Evolutionary conservation across 2,329 filamentous ascomycete species (phyloP).

Genomic region (Aspergillus sp.): DNA sequence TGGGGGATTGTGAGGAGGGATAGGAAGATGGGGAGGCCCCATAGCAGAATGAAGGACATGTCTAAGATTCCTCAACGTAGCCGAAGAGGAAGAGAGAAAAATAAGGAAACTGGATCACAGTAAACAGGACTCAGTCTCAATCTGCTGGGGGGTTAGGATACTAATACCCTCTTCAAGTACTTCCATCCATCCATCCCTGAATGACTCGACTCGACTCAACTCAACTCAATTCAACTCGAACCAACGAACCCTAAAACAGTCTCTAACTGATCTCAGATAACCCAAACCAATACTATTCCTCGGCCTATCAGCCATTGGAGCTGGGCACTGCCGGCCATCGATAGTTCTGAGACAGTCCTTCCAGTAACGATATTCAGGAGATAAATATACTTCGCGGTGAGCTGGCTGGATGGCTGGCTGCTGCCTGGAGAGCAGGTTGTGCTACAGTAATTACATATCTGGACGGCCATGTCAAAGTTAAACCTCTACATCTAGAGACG

Average conservation of each 20-base stretch:
- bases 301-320: no score
- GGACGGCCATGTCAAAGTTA: not conserved
- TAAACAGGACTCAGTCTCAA: no score
- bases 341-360: not conserved
- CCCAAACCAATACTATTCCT: no score
- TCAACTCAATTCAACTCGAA: no score
- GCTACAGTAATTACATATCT: not conserved
- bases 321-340: not conserved
- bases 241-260: no score
- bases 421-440: no score
- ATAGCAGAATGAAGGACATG: not conserved
- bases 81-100: not conserved
- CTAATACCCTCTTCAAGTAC: not conserved
- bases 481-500: not conserved
- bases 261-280: no score
- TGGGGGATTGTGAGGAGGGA: not conserved
- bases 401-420: not conserved
- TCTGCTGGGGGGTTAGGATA: not conserved
- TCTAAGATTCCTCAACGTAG: not conserved
- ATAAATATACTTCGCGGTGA: not conserved
- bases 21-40: not conserved
- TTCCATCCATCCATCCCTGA: not conserved
- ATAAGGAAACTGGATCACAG: no score
- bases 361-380: not conserved
- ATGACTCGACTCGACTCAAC: not conserved